Evolutionary conservation across 257 asterid genomes (phyloP), one percentile per base, ranked within the genome.

Genomic region (Ocimum tenuiflorum): DNA sequence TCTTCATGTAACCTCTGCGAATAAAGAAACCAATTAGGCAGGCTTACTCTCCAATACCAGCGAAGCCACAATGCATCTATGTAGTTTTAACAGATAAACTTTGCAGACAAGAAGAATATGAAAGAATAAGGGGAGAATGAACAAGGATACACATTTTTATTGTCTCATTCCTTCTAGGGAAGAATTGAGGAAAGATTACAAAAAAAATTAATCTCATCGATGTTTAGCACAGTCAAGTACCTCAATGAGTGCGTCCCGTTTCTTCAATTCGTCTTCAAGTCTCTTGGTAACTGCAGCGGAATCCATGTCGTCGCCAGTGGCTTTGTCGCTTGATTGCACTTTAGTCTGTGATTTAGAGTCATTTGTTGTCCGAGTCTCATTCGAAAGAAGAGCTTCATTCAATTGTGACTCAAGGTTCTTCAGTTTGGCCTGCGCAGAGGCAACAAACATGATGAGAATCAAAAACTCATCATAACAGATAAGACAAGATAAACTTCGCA

Each of bases 201-300:
- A 33, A 66, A 15, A 19, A 52, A 65, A 51, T 29, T 41, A 51
- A 52, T 35, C 47, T 63, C 7, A 43, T 17, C 23, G 70, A 36
- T 53, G n/a, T 31, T 29, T 46, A 45, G 39, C 64, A 65, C 31
- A 24, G 46, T 35, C 39, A 58, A 68, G 50, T 75, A 92, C 99
- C 99, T 92, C 99, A 75, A 92, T 92, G 76, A 92, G 96, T 68
- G 96, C 80, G 78, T 92, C 99, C 68, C 97, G 85, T 73, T 92
- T 92, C 80, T 82, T 74, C 81, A 92, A 94, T 82, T 92, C 99
- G 72, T 92, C 95, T 84, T 92, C 99, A 51, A 89, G 97, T 76
- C 88, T 87, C 75, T 71, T 86, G 65, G 94, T 87, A 83, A 87
- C 97, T 70, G 91, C 84, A 58, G 85, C 51, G 72, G 99, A 86